phyloP scores from a whole-genome alignment of 768 basidiomycete species.

The Boletus fagicola region DNA sequence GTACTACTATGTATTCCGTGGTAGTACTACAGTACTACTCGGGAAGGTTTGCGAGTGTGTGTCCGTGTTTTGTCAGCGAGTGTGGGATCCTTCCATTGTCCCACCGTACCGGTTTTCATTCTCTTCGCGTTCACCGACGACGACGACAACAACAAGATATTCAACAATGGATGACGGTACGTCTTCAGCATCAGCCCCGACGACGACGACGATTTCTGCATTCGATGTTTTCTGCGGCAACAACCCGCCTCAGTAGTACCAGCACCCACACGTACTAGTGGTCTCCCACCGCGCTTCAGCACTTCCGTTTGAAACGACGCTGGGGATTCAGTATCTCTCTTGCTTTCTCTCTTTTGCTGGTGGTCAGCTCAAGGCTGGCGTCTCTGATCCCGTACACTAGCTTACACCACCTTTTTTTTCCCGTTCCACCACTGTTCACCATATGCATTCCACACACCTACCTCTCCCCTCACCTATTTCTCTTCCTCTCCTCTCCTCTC shows the following conservation, averaged over 20 bases:
- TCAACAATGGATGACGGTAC: conserved; percentile 70
- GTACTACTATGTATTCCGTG: too few species aligned
- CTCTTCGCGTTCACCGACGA: conserved; percentile 4
- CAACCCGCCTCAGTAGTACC: conserved; percentile 32
- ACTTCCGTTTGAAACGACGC: conserved; percentile 29
- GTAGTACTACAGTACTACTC: too few species aligned
- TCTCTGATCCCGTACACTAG: conserved; percentile 14
- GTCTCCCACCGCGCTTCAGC: conserved; percentile 33
- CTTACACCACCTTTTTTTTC: conserved; percentile 13
- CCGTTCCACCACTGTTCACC: conserved; percentile 14
- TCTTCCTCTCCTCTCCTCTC: conserved; percentile 19
- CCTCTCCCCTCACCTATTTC: conserved; percentile 26
- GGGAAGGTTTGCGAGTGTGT: conserved; percentile 17
- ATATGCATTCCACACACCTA: conserved; percentile 7
- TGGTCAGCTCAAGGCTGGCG: conserved; percentile 38
- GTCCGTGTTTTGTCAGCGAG: conserved; percentile 18
- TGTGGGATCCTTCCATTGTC: neutral
- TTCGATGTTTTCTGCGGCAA: conserved; percentile 42
- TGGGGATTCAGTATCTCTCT: conserved; percentile 23
- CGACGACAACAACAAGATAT: conserved; percentile 26
- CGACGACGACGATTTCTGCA: conserved; percentile 54
- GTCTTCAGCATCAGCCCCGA: conserved; percentile 75
- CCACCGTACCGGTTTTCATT: neutral
- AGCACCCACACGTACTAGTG: conserved; percentile 28
- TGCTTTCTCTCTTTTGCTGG: conserved; percentile 17